phyloP scores from a whole-genome alignment of 2,329 filamentous ascomycete species.

The Aurifilum marmelostoma region DNA sequence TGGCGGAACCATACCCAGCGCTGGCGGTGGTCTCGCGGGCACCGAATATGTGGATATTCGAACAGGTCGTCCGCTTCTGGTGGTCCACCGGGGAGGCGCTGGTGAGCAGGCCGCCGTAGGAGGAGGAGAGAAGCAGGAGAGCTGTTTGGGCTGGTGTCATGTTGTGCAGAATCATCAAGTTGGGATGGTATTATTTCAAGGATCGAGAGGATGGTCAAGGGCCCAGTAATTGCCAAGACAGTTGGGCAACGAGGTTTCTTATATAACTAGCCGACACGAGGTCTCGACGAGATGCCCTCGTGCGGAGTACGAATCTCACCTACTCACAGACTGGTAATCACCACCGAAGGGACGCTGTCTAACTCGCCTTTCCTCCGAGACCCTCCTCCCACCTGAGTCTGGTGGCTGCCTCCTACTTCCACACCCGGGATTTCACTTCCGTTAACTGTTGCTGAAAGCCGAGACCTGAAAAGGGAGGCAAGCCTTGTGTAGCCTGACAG shows the following conservation, averaged over 20 bases:
- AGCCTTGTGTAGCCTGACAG: not conserved
- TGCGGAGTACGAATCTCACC: too few species aligned
- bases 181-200: too few species aligned
- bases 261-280: not conserved
- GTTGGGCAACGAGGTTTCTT: not conserved
- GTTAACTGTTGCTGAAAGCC: too few species aligned
- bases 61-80: conserved; percentile 54
- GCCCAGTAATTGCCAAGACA: not conserved
- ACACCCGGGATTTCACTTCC: too few species aligned
- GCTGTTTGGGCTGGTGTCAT: conserved; percentile 27
- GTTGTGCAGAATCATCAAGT: conserved; percentile 13
- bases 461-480: not conserved
- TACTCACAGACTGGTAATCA: too few species aligned
- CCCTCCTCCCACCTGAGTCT: not conserved
- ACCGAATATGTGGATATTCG: conserved; percentile 49
- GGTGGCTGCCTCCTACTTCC: not conserved
- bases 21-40: conserved; percentile 53
- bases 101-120: conserved; percentile 47
- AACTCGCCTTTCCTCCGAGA: not conserved
- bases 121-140: conserved; percentile 35
- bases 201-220: too few species aligned
- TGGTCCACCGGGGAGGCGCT: conserved; percentile 58
- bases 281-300: too few species aligned
- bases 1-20: conserved; percentile 56
- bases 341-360: too few species aligned